These are phyloP conservation scores for Ailanthus altissimus DNA, from an alignment of 345 rosid genomes.

Conservation along the genomic window DNA sequence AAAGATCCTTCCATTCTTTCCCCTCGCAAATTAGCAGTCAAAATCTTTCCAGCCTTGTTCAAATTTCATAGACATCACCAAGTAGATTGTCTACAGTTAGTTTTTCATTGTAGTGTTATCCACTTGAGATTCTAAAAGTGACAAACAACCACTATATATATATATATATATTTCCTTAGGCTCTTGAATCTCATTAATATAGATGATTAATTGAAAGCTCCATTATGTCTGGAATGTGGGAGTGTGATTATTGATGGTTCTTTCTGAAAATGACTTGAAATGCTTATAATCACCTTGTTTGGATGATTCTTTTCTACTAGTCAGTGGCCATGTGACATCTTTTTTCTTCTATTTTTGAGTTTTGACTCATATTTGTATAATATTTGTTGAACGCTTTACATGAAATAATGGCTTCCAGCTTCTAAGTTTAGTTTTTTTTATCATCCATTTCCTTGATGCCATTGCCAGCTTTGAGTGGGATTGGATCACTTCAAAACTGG, in stretches of 20 bases:
- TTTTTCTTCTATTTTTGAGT: neutral
- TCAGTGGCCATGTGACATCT: neutral
- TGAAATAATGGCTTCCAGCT: neutral
- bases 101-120: neutral
- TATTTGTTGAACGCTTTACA: neutral
- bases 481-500: neutral
- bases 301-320: neutral
- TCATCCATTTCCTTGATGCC: neutral
- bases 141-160: neutral
- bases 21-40: neutral
- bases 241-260: neutral
- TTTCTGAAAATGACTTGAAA: neutral
- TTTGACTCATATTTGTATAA: neutral
- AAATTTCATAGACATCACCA: neutral
- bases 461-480: too few species aligned
- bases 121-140: neutral
- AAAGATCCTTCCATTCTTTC: neutral
- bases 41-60: neutral
- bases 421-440: neutral
- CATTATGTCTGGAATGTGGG: neutral
- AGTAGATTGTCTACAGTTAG: neutral
- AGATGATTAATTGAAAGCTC: neutral
- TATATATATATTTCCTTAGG: neutral
- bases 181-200: neutral
- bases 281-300: neutral